These are phyloP conservation scores for Amphichorda felina DNA, from an alignment of 2,329 filamentous ascomycete genomes.

Conservation along the genomic window DNA sequence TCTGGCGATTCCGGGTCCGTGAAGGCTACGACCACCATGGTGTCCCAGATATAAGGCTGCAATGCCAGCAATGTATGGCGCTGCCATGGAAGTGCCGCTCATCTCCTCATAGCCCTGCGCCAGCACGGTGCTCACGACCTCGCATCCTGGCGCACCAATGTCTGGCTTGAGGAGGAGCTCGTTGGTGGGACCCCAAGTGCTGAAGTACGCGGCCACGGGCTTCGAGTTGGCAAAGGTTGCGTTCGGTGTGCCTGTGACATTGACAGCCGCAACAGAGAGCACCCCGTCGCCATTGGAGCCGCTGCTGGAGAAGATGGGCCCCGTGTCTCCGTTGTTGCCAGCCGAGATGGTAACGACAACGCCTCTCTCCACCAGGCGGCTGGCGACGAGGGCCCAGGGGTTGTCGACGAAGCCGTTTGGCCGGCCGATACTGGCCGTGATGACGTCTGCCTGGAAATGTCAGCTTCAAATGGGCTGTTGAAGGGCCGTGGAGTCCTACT, in stretches of 20 bases:
- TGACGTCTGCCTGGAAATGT: constrained; percentile 25
- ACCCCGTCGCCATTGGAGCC: constrained; percentile 20
- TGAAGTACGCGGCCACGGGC: constrained; percentile 30
- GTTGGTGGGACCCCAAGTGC: constrained; percentile 38
- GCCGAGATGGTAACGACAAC: constrained; percentile 37
- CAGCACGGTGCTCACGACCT: constrained; percentile 37
- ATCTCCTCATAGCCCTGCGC: constrained; percentile 29
- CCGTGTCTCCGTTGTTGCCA: constrained; percentile 36
- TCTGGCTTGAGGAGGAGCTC: constrained; percentile 39
- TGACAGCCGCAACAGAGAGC: constrained; percentile 22
- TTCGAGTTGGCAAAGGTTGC: constrained; percentile 12
- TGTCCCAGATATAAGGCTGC: too few species aligned
- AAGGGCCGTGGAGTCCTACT: constrained; percentile 6
- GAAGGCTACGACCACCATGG: constrained; percentile 4
- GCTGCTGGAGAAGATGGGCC: constrained; percentile 30
- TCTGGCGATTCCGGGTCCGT: constrained; percentile 22
- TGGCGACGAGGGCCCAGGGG: constrained; percentile 28
- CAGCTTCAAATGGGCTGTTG: not conserved
- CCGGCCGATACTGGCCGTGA: constrained; percentile 26
- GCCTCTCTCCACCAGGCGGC: constrained; percentile 28
- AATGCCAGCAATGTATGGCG: constrained; percentile 40
- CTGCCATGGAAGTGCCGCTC: constrained; percentile 45
- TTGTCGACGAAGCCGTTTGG: constrained; percentile 26
- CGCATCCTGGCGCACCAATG: constrained; percentile 33
- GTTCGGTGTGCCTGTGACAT: constrained; percentile 29